Base-by-base conservation (phyloP, 2,329 filamentous ascomycete species). In the Beauveria asiatica region DNA sequence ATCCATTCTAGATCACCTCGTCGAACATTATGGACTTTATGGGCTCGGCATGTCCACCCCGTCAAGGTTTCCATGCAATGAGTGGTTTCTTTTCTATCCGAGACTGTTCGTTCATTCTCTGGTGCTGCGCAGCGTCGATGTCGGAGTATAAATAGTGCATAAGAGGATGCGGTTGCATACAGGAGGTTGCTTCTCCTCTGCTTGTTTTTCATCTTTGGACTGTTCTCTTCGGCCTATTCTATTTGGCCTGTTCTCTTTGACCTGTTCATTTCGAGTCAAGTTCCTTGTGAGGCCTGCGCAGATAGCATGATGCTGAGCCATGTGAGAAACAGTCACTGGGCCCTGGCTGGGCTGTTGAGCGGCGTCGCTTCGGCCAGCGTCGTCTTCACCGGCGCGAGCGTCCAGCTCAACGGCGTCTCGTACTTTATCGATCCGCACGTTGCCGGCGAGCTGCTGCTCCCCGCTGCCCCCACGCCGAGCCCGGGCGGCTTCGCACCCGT, bases 401-500 rank as follows among this genome's bases (percentile, higher is more conserved):
- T 61, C 7, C 33, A 59, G 39, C 30, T 61, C 5, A 30, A 42
- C 25, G 60, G 33, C 6, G 16, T 11, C 19, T 46, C 58, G 23
- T 61, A 55, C 49, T 61, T 61, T 30, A 50, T 61, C 33, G 55
- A 61, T 13, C 54, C 60, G 16, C 27, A 57, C 21, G 42, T 57
- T 16, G 50, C 55, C 19, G 60, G 49, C 8, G 41, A 27, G 25
- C 41, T 61, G 10, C 55, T 48, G 21, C 30, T 21, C 4, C 25
- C 17, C 3, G 11, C 9, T 5, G 30, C 21, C 21, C 6, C n/a
- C 33, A 16, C 41, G 23, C 5, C 42, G 42, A 10, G 13, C 10
- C 8, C n/a, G 30, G 41, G 60, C 11, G 46, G 72, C 57, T 72
- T 75, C 64, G 65, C 65, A 11, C 70, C 72, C 4, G 67, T 74